Percentiles rank a stretch among this genome's conserved stretches.
Evolutionary conservation across 2,329 filamentous ascomycete genomes (phyloP).

Genomic region (Fonsecaea nubica): DNA sequence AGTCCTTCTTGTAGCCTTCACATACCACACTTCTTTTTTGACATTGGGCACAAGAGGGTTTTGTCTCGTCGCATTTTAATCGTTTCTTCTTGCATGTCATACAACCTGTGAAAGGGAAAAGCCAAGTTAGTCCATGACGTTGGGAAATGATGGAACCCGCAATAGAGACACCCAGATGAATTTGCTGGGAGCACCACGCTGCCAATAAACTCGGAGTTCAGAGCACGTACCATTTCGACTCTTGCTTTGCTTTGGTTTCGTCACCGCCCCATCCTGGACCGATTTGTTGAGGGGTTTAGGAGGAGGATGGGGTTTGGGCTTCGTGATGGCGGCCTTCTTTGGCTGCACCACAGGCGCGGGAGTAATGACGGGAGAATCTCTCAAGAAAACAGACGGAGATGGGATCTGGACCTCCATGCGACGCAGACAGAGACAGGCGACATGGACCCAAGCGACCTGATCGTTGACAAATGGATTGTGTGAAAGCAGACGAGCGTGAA

Average conservation of each 20-base stretch:
- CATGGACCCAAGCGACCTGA: constrained; percentile 28
- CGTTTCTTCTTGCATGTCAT: constrained; percentile 76
- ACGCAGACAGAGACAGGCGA: constrained; percentile 25
- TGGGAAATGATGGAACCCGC: not conserved
- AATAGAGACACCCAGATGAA: not conserved
- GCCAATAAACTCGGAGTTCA: not conserved
- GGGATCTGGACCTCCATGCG: constrained; percentile 67
- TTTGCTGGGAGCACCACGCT: not conserved
- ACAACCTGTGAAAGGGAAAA: constrained; percentile 61
- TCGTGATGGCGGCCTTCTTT: constrained; percentile 35
- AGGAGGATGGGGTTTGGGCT: constrained; percentile 42
- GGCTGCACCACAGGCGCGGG: constrained; percentile 40
- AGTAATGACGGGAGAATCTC: constrained; percentile 46
- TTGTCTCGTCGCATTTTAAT: constrained; percentile 75
- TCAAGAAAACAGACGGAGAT: constrained; percentile 62
- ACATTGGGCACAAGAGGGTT: constrained; percentile 72
- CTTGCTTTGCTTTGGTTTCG: constrained; percentile 75
- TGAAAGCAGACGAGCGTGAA: constrained; percentile 3
- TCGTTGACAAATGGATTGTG: not conserved
- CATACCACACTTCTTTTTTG: constrained; percentile 68
- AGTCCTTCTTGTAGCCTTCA: constrained; percentile 76
- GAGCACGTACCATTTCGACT: constrained; percentile 72
- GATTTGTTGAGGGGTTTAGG: constrained; percentile 40
- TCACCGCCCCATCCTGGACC: constrained; percentile 46
- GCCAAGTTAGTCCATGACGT: constrained; percentile 23